These are phyloP conservation scores for Hexamita inflata DNA, from an alignment of 208 protist genomes.

Conservation along the genomic window DNA sequence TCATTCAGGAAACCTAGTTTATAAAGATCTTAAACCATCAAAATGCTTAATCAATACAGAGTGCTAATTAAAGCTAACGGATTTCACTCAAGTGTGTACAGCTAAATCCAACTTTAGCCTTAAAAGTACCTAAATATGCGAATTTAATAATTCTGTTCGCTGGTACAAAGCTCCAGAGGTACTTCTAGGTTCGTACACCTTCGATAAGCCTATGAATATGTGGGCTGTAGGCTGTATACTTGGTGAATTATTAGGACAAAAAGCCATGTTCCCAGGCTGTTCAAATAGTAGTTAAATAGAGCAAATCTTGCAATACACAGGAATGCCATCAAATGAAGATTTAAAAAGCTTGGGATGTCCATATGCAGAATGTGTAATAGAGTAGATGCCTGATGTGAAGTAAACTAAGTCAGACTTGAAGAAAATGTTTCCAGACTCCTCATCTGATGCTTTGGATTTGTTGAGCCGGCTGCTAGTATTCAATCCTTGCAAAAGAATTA, in stretches of 20 bases:
- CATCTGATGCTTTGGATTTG: conserved; percentile 43
- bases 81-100: conserved; percentile 70
- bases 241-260: conserved; percentile 72
- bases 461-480: conserved; percentile 40
- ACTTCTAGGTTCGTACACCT: conserved; percentile 16
- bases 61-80: conserved; percentile 76
- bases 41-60: conserved; percentile 81
- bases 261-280: conserved; percentile 72
- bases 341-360: conserved; percentile 36
- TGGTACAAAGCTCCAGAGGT: conserved; percentile 38
- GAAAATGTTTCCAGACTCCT: conserved; percentile 42
- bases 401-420: conserved; percentile 13
- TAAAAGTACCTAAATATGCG: background rate
- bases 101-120: background rate
- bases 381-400: conserved; percentile 35
- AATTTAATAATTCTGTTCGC: conserved; percentile 20
- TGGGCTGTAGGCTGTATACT: conserved; percentile 91
- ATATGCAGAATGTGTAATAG: conserved; percentile 48
- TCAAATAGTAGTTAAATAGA: conserved; percentile 46
- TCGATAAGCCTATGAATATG: conserved; percentile 66
- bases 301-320: conserved; percentile 47
- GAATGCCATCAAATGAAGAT: conserved; percentile 40
- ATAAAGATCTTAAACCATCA: conserved; percentile 78
- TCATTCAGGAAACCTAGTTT: conserved; percentile 54
- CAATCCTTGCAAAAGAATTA: conserved; percentile 44